Evolutionary conservation across 768 basidiomycete genomes (phyloP).

Genomic region (Psilocybe tampanensis): DNA sequence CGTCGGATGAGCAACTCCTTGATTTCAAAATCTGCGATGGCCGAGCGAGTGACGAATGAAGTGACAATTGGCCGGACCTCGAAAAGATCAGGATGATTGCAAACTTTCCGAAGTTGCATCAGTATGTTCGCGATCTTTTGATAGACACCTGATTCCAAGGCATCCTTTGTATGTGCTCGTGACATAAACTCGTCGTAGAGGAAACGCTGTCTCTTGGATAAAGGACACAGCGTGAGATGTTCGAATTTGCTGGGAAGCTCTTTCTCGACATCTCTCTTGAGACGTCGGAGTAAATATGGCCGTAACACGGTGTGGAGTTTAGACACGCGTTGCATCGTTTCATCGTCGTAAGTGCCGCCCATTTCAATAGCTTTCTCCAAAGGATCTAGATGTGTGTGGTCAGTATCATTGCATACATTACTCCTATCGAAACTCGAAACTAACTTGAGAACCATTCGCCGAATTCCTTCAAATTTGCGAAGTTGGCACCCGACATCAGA

Average conservation of each 20-base stretch:
- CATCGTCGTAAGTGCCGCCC: slow-evolving; percentile 75
- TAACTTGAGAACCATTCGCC: slow-evolving; percentile 95
- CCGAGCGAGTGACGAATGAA: slow-evolving; percentile 76
- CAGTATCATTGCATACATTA: background rate
- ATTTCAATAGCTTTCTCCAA: slow-evolving; percentile 93
- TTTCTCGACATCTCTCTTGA: slow-evolving; percentile 97
- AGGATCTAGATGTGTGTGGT: slow-evolving; percentile 59
- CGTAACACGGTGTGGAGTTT: slow-evolving; percentile 95
- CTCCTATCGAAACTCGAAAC: slow-evolving; percentile 28
- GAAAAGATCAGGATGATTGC: slow-evolving; percentile 93
- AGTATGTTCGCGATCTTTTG: slow-evolving; percentile 92
- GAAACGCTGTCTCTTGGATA: slow-evolving; percentile 93
- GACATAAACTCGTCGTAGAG: slow-evolving; percentile 97
- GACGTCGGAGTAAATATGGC: slow-evolving; percentile 92
- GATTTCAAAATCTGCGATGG: slow-evolving; percentile 79
- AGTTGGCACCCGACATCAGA: slow-evolving; percentile 85
- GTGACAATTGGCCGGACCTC: slow-evolving; percentile 85
- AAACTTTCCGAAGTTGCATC: slow-evolving; percentile 98
- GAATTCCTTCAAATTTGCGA: slow-evolving; percentile 92
- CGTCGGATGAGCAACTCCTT: slow-evolving; percentile 87
- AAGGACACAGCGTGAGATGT: slow-evolving; percentile 83
- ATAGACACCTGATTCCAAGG: slow-evolving; percentile 82
- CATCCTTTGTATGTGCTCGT: slow-evolving; percentile 79
- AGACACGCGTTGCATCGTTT: slow-evolving; percentile 80
- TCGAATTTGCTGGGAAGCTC: slow-evolving; percentile 93